Evolutionary conservation across 1,139 yeast species (phyloP), one percentile per base, ranked within the genome.

Genomic region (Meyerozyma carpophila): DNA sequence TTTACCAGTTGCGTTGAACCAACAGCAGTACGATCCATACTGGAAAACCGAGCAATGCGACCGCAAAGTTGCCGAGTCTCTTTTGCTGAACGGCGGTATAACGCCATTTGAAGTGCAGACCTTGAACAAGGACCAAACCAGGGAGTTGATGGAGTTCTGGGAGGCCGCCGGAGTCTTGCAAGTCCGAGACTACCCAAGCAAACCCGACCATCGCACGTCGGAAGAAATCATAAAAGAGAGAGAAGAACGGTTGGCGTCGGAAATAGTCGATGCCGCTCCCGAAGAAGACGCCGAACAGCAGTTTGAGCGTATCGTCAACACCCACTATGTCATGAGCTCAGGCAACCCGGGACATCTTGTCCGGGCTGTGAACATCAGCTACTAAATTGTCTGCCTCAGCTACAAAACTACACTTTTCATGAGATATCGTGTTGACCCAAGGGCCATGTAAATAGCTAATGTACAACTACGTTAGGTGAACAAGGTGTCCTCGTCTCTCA

Each of bases 401-500:
- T 26, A 26, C 28, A 2, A 8, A 4, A 10, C 28, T 27, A 27
- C 29, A 27, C 29, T 5, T 2, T 27, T 13, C 29, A 27, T 27
- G 24, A 27, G 29, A 27, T 27, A n/a, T n/a, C 29, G 29, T 27
- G 24, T 21, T 21, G 24, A 21, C 24, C 24, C 24, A 21, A 21
- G 24, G 24, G 24, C 24, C 24, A 27, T 27, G 13, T n/a, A 11
- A 18, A 16, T 34, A 34, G 26, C 37, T 34, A 34, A 34, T 34
- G 37, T 34, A 34, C 37, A 34, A 21, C 24, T 21, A 21, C 24
- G 24, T 34, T 14, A 90, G 29, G 97, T 87, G 63, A 93, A 93
- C 56, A 93, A 72, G 32, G 97, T 87, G 64, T 93, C 98, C 73
- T 93, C 98, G 58, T 94, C 98, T 77, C 99, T 89, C 61, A 93